phyloP scores from a whole-genome alignment of 768 basidiomycete species.

The Leccinum disarticulatum region DNA sequence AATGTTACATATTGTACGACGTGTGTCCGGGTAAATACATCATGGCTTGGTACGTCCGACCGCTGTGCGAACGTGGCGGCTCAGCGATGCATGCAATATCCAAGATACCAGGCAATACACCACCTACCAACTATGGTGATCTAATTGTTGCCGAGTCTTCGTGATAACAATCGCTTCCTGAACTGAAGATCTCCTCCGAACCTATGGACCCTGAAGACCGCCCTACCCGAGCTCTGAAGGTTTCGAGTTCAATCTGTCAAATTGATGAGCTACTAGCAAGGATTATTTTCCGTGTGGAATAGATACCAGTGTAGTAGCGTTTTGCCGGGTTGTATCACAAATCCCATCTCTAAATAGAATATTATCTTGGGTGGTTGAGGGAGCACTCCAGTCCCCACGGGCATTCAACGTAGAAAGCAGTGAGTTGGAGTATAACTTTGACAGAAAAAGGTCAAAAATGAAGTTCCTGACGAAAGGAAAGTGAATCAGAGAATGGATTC shows the following conservation, averaged over 20 bases:
- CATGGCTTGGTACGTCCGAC: not conserved
- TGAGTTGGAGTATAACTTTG: constrained; percentile 28
- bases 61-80: not conserved
- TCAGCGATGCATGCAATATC: not conserved
- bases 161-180: not conserved
- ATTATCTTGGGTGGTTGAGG: not conserved
- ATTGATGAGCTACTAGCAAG: not conserved
- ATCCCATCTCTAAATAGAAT: constrained; percentile 6
- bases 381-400: constrained; percentile 23
- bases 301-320: constrained; percentile 9
- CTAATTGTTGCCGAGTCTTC: not conserved
- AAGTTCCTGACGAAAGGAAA: constrained; percentile 10
- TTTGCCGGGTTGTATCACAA: not conserved
- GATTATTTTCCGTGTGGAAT: not conserved
- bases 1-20: not conserved
- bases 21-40: not conserved
- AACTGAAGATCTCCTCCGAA: not conserved
- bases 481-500: not conserved
- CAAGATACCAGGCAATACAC: not conserved
- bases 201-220: not conserved
- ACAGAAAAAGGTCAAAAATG: constrained; percentile 25
- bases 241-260: not conserved
- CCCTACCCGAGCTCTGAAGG: not conserved
- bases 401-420: constrained; percentile 24
- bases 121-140: not conserved